phyloP scores from a whole-genome alignment of 1,139 yeast species.

The Debaryomyces sp. region DNA sequence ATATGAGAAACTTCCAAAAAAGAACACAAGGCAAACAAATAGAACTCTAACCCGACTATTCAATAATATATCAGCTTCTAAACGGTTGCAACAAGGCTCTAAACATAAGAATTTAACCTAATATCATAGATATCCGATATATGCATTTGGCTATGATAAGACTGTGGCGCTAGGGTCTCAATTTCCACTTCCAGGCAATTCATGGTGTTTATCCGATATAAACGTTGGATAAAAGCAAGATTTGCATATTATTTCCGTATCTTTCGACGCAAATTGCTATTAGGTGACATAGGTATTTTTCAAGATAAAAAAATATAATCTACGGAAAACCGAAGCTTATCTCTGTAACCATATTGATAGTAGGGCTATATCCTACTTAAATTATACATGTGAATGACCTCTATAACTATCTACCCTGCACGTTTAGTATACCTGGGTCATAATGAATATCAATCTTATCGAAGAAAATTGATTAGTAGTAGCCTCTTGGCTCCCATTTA shows the following conservation, averaged over 20 bases:
- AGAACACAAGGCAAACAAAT: too few species aligned
- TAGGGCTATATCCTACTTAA: neutral
- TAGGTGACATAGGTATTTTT: neutral
- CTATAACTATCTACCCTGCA: neutral
- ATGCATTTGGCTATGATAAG: neutral
- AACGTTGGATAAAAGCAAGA: neutral
- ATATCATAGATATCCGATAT: neutral
- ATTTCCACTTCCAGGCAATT: neutral
- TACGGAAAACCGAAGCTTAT: neutral
- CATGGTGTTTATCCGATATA: neutral
- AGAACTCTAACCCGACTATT: neutral
- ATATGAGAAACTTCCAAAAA: too few species aligned
- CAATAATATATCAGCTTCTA: neutral
- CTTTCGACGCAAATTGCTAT: neutral
- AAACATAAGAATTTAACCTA: neutral
- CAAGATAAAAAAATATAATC: neutral
- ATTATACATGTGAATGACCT: neutral
- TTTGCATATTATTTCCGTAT: neutral
- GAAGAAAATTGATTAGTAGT: slow-evolving; percentile 8
- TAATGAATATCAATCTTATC: neutral
- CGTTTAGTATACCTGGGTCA: neutral
- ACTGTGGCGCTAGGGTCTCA: neutral
- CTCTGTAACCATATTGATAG: neutral
- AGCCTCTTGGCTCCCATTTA: slow-evolving; percentile 59
- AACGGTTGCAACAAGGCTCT: neutral